Evolutionary conservation across 345 rosid genomes (phyloP).

Genomic region (Aquilaria sinensis): DNA sequence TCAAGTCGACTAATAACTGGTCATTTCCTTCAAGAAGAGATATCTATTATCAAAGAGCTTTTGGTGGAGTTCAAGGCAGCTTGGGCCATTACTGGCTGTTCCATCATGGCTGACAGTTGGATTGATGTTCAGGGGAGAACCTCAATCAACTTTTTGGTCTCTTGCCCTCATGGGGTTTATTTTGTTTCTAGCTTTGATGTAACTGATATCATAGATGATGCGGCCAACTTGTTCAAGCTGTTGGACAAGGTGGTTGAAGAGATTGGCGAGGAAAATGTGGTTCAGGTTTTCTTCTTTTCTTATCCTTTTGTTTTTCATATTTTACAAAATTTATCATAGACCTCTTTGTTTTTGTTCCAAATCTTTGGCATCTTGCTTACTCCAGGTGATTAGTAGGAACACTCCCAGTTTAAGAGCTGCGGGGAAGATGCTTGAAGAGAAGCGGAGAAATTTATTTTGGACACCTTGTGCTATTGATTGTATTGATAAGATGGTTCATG

Average conservation of each 20-base stretch:
- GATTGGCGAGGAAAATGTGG: constrained; percentile 65
- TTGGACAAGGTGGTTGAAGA: constrained; percentile 72
- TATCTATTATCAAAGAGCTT: constrained; percentile 34
- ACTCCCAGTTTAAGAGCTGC: constrained; percentile 44
- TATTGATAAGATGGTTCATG: constrained; percentile 64
- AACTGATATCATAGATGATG: constrained; percentile 46
- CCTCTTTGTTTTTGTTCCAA: constrained; percentile 2
- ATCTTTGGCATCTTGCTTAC: not conserved
- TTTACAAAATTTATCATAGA: not conserved
- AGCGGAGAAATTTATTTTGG: constrained; percentile 69
- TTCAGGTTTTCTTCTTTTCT: constrained; percentile 37
- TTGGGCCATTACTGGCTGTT: constrained; percentile 46
- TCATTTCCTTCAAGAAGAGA: constrained; percentile 48
- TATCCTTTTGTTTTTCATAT: not conserved
- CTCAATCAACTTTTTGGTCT: constrained; percentile 48
- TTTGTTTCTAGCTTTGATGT: constrained; percentile 66
- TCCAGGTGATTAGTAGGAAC: constrained; percentile 56
- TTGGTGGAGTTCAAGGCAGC: constrained; percentile 41
- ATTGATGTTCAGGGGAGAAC: constrained; percentile 51
- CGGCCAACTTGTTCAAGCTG: constrained; percentile 40
- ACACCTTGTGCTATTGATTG: constrained; percentile 63
- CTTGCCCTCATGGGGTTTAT: constrained; percentile 56
- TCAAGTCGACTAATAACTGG: constrained; percentile 37
- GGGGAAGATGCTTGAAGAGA: constrained; percentile 82
- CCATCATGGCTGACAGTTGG: constrained; percentile 66